phyloP scores from a whole-genome alignment of 225 moss, liverwort and hornwort species.

The Pseudoscleropodium purum region DNA sequence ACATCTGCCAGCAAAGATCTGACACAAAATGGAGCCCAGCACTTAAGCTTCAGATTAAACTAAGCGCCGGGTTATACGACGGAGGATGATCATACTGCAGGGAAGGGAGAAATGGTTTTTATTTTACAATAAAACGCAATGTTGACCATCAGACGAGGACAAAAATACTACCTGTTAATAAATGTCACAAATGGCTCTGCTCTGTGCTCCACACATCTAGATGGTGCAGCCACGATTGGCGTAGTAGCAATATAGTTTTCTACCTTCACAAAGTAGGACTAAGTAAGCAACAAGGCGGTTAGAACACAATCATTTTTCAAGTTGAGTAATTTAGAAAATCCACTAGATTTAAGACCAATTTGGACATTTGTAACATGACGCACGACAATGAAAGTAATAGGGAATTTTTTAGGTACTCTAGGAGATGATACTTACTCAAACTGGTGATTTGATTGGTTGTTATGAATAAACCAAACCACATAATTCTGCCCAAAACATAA shows the following conservation, averaged over 20 bases:
- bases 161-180: constrained; percentile 18
- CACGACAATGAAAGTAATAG: not conserved
- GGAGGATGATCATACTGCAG: not conserved
- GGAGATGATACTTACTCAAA: not conserved
- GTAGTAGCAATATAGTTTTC: constrained; percentile 6
- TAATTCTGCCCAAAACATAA: not conserved
- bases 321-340: not conserved
- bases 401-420: not conserved
- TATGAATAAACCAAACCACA: not conserved
- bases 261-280: constrained; percentile 21
- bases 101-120: not conserved
- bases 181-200: constrained; percentile 4
- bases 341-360: not conserved
- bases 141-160: not conserved
- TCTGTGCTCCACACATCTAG: not conserved
- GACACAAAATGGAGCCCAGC: not conserved
- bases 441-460: not conserved
- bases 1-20: constrained; percentile 71
- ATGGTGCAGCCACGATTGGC: not conserved
- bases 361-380: not conserved
- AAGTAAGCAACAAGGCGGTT: not conserved
- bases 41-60: not conserved
- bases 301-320: not conserved
- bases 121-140: not conserved
- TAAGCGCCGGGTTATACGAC: not conserved